These are phyloP conservation scores for Mallotus japonicus DNA, from an alignment of 441 rosid genomes.

Conservation along the genomic window DNA sequence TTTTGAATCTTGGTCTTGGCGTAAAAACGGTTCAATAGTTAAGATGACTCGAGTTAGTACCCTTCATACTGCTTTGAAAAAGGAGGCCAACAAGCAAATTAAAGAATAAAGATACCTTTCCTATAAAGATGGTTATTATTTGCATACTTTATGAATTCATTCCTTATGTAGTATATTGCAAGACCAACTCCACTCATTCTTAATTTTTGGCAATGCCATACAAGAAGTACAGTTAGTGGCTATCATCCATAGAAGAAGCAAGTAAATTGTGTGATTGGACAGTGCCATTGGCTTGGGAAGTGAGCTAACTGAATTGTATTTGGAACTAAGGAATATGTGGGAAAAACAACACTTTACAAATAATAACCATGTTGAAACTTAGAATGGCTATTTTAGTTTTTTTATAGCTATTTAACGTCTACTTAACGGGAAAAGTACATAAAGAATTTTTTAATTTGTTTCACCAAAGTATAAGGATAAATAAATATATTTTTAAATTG, in stretches of 20 bases:
- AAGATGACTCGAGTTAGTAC: conserved; percentile 33
- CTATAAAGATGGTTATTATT: not conserved
- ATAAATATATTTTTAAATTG: too few relatives aligned
- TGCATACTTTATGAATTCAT: not conserved
- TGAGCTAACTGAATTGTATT: too few relatives aligned
- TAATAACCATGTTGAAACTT: too few relatives aligned
- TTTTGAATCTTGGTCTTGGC: conserved; percentile 88
- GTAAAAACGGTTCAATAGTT: conserved; percentile 41
- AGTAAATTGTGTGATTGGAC: too few relatives aligned
- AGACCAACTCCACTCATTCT: not conserved
- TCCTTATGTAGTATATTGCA: not conserved
- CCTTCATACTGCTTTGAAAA: not conserved
- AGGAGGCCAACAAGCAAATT: conserved; percentile 7
- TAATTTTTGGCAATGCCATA: not conserved
- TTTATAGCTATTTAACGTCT: too few relatives aligned
- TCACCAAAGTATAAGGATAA: too few relatives aligned
- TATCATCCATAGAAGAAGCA: not conserved
- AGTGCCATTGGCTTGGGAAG: too few relatives aligned
- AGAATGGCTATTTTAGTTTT: too few relatives aligned
- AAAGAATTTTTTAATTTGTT: too few relatives aligned
- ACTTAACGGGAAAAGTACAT: too few relatives aligned
- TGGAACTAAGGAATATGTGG: too few relatives aligned
- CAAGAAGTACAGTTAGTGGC: not conserved
- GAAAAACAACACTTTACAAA: too few relatives aligned
- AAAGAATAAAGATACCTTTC: not conserved